Evolutionary conservation across 1,139 yeast genomes (phyloP), one percentile per base, ranked within the genome.

Genomic region (Geotrichum citri-aurantii): DNA sequence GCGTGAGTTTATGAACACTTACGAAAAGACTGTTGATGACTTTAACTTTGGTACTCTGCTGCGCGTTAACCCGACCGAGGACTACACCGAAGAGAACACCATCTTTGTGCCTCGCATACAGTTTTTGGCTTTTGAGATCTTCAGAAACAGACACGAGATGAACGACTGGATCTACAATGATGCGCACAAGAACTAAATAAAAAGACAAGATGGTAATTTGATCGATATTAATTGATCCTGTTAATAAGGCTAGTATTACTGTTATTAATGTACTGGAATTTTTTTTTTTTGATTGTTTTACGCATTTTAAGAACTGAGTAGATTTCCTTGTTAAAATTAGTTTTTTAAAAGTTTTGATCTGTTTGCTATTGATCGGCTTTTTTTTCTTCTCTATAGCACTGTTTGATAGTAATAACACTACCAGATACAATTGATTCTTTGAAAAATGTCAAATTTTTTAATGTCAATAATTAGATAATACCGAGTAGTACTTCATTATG

Each of bases 41-140:
- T 95, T 82, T 77, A 95, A 95, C 77, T 93, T 95, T 71, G 99
- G 99, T 63, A 91, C 99, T 27, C 79, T 95, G 67, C 78, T 95
- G 69, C 86, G 99, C 78, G 75, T 81, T 48, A 84, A 83, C 65
- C 74, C 87, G 48, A 72, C 76, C 54, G 85, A 79, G 44, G 97
- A 90, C 73, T 95, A 95, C 74, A 81, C 84, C 54, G 91, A 93
- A 75, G 83, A 84, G 56, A 85, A 88, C 60, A 88, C 98, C 50
- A 88, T 92, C 59, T 93, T 93, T 68, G 97, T 84, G 27, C 95
- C 92, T 60, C 83, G 97, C 77, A 83, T 91, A 71, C 97, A 93
- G 76, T 93, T 95, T 71, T 88, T 92, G 68, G 97, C 97, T 59
- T 81, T 91, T 69, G 99, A 93, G 77, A 88, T 93, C 65, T 91